Conservation (phyloP, 371 early-diverging fungal genomes). For the Lichtheimia ornata region DNA sequence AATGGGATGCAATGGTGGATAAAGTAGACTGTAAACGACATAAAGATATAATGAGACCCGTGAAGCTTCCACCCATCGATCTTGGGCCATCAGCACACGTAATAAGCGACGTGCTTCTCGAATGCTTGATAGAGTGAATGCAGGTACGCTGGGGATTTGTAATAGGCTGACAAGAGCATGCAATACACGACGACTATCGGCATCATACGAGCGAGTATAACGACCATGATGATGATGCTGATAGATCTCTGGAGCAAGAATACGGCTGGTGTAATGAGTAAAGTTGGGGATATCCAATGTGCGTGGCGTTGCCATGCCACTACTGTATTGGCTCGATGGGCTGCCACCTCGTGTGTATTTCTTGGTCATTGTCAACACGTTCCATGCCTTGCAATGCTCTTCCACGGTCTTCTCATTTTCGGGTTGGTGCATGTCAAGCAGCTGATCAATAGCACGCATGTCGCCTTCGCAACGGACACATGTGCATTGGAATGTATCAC, state of each 20-base stretch:
- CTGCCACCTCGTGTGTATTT: conserved; percentile 12
- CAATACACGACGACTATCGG: conserved; percentile 9
- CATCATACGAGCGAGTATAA: background rate
- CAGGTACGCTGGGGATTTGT: conserved; percentile 28
- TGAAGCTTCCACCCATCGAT: conserved; percentile 54
- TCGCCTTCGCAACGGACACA: conserved; percentile 35
- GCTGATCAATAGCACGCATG: conserved; percentile 14
- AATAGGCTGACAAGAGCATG: conserved; percentile 19
- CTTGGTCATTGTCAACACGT: conserved; percentile 31
- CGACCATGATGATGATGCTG: conserved; percentile 9
- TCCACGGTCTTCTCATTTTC: background rate
- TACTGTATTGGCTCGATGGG: background rate
- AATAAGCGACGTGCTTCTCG: conserved; percentile 26
- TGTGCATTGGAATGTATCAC: conserved; percentile 26
- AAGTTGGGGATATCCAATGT: conserved; percentile 31
- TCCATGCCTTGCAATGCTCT: conserved; percentile 32
- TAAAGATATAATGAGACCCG: conserved; percentile 59
- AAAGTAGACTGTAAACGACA: conserved; percentile 67
- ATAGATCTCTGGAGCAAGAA: conserved; percentile 34
- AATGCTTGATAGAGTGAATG: conserved; percentile 29
- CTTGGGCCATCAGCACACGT: conserved; percentile 21
- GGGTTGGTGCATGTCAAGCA: conserved; percentile 9
- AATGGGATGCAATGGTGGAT: conserved; percentile 71
- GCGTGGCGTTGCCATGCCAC: conserved; percentile 19
- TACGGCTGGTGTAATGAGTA: conserved; percentile 34